These are phyloP conservation scores for Phytophthora pisi DNA, from an alignment of 352 stramenopile species.

Conservation along the genomic window DNA sequence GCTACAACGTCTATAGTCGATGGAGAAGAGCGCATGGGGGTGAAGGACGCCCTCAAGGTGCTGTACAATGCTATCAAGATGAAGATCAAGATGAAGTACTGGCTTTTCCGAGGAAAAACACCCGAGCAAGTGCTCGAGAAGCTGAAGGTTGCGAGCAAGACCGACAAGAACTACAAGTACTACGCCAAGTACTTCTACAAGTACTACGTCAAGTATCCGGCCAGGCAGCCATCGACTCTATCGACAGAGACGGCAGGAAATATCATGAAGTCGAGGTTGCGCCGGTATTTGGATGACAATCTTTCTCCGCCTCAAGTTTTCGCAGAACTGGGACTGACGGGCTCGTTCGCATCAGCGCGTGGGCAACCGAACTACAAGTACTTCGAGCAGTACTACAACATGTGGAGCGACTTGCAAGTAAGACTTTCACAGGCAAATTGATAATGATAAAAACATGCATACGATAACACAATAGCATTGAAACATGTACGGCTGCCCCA, in stretches of 20 bases:
- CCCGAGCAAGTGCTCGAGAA: slow-evolving; percentile 18
- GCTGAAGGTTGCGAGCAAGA: slow-evolving; percentile 9
- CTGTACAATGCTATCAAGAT: slow-evolving; percentile 14
- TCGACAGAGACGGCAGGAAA: slow-evolving; percentile 3
- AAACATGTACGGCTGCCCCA: too few relatives aligned
- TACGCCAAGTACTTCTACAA: slow-evolving; percentile 30
- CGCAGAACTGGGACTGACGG: slow-evolving; percentile 16
- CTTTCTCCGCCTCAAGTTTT: slow-evolving; percentile 22
- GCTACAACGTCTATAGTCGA: too few relatives aligned
- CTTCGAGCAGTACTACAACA: slow-evolving; percentile 12
- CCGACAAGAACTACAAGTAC: slow-evolving; percentile 29
- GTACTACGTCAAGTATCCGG: slow-evolving; percentile 25
- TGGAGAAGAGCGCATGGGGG: slow-evolving; percentile 7
- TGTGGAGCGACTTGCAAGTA: slow-evolving; percentile 17
- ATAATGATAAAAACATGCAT: not conserved
- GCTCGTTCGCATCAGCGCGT: slow-evolving; percentile 4
- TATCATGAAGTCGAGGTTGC: slow-evolving; percentile 20
- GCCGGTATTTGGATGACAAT: slow-evolving; percentile 10
- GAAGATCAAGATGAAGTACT: slow-evolving; percentile 15
- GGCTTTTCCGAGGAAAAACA: slow-evolving; percentile 7
- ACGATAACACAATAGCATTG: not conserved
- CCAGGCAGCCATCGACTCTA: slow-evolving; percentile 8
- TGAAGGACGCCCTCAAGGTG: slow-evolving; percentile 1
- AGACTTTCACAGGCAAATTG: slow-evolving; percentile 8
- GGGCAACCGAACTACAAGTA: slow-evolving; percentile 18